Conservation (phyloP, 1,284 basidiomycete species). For the Exsudoporus floridanus region DNA sequence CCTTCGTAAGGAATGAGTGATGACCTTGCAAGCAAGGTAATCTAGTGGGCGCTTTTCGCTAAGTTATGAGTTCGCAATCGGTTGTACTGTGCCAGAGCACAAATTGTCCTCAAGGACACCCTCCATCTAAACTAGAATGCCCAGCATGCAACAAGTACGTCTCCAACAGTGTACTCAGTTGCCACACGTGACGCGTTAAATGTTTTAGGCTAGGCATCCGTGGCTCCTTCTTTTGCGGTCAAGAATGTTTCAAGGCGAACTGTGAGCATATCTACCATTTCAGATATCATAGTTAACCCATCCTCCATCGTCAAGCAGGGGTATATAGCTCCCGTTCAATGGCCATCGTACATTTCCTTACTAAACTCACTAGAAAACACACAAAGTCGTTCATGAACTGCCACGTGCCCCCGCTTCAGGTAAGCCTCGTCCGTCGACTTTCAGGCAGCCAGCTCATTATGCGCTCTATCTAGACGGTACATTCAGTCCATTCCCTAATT, state of each 20-base stretch:
- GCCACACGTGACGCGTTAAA: conserved; percentile 4
- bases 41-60: too few relatives aligned
- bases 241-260: conserved; percentile 82
- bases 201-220: conserved; percentile 66
- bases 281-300: background rate
- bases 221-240: conserved; percentile 81
- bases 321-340: conserved; percentile 31
- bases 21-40: too few relatives aligned
- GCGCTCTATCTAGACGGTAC: conserved; percentile 52
- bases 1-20: too few relatives aligned
- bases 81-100: conserved; percentile 62
- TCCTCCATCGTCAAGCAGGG: conserved; percentile 37
- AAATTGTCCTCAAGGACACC: conserved; percentile 70
- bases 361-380: conserved; percentile 63
- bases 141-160: conserved; percentile 79
- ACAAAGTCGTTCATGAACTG: conserved; percentile 72
- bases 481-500: conserved; percentile 73
- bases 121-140: conserved; percentile 74
- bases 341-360: background rate
- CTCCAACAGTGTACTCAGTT: conserved; percentile 2
- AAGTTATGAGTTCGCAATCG: conserved; percentile 31
- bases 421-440: conserved; percentile 9
- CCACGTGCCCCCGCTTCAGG: conserved; percentile 43
- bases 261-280: conserved; percentile 52
- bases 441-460: background rate